These are phyloP conservation scores for Citrus unshiu DNA, from an alignment of 345 rosid genomes.

Conservation along the genomic window DNA sequence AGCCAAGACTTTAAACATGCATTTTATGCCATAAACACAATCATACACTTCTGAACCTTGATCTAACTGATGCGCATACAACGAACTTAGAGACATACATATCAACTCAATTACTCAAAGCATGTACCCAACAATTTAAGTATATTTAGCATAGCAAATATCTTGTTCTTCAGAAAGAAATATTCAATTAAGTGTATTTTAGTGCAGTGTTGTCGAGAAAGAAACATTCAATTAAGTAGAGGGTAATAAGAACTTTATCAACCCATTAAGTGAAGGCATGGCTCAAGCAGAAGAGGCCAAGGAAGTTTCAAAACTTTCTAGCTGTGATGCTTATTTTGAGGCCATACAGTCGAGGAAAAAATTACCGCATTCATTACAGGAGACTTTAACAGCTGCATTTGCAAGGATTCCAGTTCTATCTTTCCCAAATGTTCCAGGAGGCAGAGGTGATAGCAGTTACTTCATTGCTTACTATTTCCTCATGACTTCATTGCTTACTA, in stretches of 20 bases:
- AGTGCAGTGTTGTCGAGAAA: neutral
- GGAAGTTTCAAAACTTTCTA: slow-evolving; percentile 33
- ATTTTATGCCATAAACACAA: neutral
- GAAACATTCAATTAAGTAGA: neutral
- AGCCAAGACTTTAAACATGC: neutral
- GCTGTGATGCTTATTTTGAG: slow-evolving; percentile 72
- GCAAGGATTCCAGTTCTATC: slow-evolving; percentile 68
- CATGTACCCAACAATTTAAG: neutral
- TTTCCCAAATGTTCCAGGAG: slow-evolving; percentile 76
- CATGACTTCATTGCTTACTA: too few species aligned
- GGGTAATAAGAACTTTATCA: neutral
- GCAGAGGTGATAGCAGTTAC: slow-evolving; percentile 47
- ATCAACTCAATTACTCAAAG: neutral
- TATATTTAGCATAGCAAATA: neutral
- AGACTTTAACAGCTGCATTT: slow-evolving; percentile 71
- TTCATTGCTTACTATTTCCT: neutral
- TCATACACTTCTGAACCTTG: neutral
- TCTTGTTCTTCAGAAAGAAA: neutral
- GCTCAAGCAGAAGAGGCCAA: slow-evolving; percentile 22
- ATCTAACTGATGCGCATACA: neutral
- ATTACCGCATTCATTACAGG: slow-evolving; percentile 61
- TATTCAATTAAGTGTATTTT: neutral
- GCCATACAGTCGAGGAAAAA: slow-evolving; percentile 67
- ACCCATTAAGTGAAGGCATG: slow-evolving; percentile 29
- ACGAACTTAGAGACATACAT: neutral